phyloP scores from a whole-genome alignment of 345 rosid species.

The Rhizophora mangle region DNA sequence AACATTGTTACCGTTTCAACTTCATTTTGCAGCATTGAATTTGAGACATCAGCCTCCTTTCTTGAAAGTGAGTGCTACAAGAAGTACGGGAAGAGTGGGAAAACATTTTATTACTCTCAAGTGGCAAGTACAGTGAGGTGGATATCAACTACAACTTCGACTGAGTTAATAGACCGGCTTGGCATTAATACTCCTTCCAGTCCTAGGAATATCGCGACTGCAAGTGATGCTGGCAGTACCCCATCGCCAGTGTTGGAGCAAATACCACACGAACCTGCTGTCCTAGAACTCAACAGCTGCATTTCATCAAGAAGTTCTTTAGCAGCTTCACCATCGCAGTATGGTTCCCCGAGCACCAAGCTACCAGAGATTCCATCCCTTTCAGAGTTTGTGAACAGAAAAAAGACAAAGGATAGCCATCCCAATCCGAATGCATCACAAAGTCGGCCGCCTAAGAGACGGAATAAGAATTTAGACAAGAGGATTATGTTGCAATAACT shows the following conservation, averaged over 20 bases:
- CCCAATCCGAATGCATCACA: slow-evolving; percentile 20
- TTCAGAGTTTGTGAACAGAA: slow-evolving; percentile 63
- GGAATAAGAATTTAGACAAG: slow-evolving; percentile 43
- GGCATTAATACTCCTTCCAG: slow-evolving; percentile 21
- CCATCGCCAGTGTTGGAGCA: slow-evolving; percentile 10
- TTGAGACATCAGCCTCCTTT: slow-evolving; percentile 44
- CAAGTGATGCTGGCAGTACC: slow-evolving; percentile 25
- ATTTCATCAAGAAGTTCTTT: slow-evolving; percentile 17
- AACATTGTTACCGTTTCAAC: neutral
- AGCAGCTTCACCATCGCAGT: slow-evolving; percentile 10
- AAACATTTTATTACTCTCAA: slow-evolving; percentile 79
- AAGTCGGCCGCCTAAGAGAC: slow-evolving; percentile 29
- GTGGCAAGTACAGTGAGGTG: slow-evolving; percentile 79
- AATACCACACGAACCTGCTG: slow-evolving; percentile 14
- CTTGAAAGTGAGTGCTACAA: slow-evolving; percentile 76
- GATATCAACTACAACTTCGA: slow-evolving; percentile 52
- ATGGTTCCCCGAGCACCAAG: slow-evolving; percentile 24
- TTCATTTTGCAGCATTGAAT: slow-evolving; percentile 49
- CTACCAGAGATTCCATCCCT: slow-evolving; percentile 68
- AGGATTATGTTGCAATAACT: slow-evolving; percentile 48
- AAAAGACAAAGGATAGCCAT: slow-evolving; percentile 25
- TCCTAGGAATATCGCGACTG: slow-evolving; percentile 10
- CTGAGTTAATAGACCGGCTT: slow-evolving; percentile 13
- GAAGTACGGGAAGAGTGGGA: slow-evolving; percentile 83
- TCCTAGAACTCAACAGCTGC: slow-evolving; percentile 9